These are phyloP conservation scores for Mimosa pudica DNA, from an alignment of 306 rosid species.

Conservation along the genomic window DNA sequence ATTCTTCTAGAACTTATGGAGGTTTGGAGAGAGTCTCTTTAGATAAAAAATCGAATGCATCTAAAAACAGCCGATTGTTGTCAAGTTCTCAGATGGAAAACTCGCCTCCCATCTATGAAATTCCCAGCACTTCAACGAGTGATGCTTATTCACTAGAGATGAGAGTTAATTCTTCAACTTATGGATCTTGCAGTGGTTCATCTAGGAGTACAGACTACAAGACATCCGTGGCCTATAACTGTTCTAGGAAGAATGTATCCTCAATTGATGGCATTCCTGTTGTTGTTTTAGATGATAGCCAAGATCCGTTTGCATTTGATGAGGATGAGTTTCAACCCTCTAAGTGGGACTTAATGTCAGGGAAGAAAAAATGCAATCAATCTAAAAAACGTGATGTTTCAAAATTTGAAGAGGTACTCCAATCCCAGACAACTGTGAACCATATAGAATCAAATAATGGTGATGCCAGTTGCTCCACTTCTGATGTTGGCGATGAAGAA, in stretches of 20 bases:
- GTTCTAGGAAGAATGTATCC: constrained; percentile 51
- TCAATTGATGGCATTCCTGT: constrained; percentile 39
- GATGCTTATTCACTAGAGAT: constrained; percentile 58
- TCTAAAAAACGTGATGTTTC: constrained; percentile 40
- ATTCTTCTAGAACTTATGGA: constrained; percentile 43
- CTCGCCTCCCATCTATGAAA: constrained; percentile 55
- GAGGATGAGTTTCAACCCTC: constrained; percentile 83
- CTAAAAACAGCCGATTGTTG: constrained; percentile 44
- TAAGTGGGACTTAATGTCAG: constrained; percentile 86
- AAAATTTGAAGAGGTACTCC: constrained; percentile 52
- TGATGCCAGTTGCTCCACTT: constrained; percentile 50
- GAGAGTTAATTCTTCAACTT: constrained; percentile 62
- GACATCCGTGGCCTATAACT: constrained; percentile 38
- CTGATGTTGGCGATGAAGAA: constrained; percentile 49
- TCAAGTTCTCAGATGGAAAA: constrained; percentile 45
- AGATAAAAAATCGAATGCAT: constrained; percentile 50
- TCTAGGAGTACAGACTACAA: constrained; percentile 52
- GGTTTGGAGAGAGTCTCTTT: constrained; percentile 42
- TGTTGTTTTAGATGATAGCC: constrained; percentile 57
- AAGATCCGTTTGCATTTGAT: constrained; percentile 97
- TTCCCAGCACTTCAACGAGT: constrained; percentile 69
- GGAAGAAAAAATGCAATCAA: constrained; percentile 54
- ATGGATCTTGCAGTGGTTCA: constrained; percentile 66
- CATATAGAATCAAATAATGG: constrained; percentile 58
- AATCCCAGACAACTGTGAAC: constrained; percentile 49